These are phyloP conservation scores for Biancaea sappan DNA, from an alignment of 306 rosid species.

Conservation along the genomic window DNA sequence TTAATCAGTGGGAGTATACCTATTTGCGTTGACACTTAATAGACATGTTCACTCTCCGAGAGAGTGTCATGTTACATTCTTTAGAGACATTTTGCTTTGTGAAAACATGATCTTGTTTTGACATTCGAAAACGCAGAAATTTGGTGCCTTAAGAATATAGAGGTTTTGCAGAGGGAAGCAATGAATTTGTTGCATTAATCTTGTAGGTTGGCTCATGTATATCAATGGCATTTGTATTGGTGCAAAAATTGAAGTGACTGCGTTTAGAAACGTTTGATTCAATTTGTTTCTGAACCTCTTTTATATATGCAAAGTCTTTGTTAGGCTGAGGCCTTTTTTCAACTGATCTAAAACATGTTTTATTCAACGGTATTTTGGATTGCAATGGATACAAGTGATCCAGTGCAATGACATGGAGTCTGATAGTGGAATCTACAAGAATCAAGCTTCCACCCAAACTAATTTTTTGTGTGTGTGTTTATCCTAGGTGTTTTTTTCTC, in stretches of 20 bases:
- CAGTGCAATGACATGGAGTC: not conserved
- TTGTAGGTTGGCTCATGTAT: not conserved
- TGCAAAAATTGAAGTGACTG: not conserved
- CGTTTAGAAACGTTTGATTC: not conserved
- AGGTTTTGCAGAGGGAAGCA: not conserved
- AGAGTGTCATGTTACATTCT: not conserved
- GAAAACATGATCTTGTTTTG: not conserved
- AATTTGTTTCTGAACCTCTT: not conserved
- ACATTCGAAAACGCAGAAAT: not conserved
- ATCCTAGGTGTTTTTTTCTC: not conserved
- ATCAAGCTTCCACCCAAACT: not conserved
- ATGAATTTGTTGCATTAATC: not conserved
- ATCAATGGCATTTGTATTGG: not conserved
- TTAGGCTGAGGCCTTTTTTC: not conserved
- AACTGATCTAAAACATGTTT: not conserved
- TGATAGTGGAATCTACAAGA: not conserved
- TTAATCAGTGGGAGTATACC: not conserved
- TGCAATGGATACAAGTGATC: not conserved
- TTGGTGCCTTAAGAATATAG: not conserved
- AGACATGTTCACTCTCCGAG: not conserved
- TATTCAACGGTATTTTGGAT: not conserved
- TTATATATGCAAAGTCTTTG: not conserved
- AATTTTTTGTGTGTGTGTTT: not conserved
- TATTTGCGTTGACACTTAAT: not conserved
- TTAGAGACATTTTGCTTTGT: not conserved